A percentile compares a stretch with the other conserved stretches of the same genome.
phyloP scores from a whole-genome alignment of 2,329 filamentous ascomycete genomes.

The Shiraia bambusicola region DNA sequence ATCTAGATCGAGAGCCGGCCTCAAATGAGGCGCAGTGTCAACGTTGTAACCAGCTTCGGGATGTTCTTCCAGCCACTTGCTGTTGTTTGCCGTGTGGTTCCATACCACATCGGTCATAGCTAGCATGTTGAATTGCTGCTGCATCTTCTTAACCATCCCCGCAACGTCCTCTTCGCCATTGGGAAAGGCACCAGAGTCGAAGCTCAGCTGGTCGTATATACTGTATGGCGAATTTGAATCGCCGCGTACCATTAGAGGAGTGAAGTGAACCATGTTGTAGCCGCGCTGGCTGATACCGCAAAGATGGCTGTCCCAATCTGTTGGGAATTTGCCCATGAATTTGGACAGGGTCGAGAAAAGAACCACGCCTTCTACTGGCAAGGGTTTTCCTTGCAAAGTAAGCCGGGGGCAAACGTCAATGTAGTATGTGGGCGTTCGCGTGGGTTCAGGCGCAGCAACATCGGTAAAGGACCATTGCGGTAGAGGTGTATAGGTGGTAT shows the following conservation, averaged over 20 bases:
- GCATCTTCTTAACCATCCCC: conserved; percentile 75
- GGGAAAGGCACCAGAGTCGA: conserved; percentile 81
- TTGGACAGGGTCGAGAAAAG: conserved; percentile 95
- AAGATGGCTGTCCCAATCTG: conserved; percentile 87
- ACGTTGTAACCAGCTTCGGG: conserved; percentile 96
- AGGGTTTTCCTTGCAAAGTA: conserved; percentile 67
- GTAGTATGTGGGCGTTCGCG: conserved; percentile 78
- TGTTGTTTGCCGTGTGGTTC: conserved; percentile 97
- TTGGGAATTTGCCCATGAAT: conserved; percentile 92
- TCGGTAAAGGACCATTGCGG: conserved; percentile 70
- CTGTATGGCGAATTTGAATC: conserved; percentile 96
- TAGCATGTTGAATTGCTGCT: conserved; percentile 79
- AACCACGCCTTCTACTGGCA: conserved; percentile 85
- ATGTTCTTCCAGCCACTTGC: conserved; percentile 88
- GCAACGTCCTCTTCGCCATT: conserved; percentile 80
- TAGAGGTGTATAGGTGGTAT: conserved; percentile 86
- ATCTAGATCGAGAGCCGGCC: conserved; percentile 72
- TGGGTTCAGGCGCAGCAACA: conserved; percentile 54
- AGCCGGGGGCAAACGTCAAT: conserved; percentile 89
- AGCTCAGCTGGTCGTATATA: conserved; percentile 86
- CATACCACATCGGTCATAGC: conserved; percentile 95
- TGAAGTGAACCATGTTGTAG: conserved; percentile 99
- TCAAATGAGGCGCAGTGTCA: conserved; percentile 76
- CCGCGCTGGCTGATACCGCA: conserved; percentile 84
- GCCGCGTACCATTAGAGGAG: conserved; percentile 84